Percentiles rank a stretch among this genome's conserved stretches.
Conservation (phyloP, 768 basidiomycete species). For the Omphalotus guepiniiformis region DNA sequence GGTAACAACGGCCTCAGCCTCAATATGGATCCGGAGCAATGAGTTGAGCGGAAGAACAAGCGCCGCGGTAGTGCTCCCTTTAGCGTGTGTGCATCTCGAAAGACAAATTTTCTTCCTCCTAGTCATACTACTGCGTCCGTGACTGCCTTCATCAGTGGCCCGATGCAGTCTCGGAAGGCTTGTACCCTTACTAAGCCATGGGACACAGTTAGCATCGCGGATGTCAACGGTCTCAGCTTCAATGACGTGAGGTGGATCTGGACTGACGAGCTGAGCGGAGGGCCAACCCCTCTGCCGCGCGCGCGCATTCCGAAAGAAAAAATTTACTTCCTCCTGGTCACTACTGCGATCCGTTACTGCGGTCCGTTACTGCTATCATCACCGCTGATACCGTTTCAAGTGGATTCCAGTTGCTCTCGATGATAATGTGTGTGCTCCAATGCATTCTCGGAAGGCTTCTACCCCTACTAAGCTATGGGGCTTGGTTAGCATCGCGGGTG, state of each 20-base stretch:
- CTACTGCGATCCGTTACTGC: too few relatives aligned
- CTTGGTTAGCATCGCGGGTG: constrained; percentile 17
- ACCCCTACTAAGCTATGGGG: constrained; percentile 24
- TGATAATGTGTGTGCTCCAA: constrained; percentile 21
- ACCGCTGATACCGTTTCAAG: constrained; percentile 27
- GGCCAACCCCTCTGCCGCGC: constrained; percentile 13
- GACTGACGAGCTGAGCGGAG: constrained; percentile 15
- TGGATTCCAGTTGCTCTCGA: too few relatives aligned
- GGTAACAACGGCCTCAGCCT: constrained; percentile 14
- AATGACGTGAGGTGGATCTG: constrained; percentile 25
- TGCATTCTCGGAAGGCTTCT: constrained; percentile 15
- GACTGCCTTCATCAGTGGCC: too few relatives aligned
- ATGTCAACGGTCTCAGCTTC: constrained; percentile 13
- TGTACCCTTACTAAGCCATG: too few relatives aligned
- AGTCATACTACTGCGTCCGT: constrained; percentile 19
- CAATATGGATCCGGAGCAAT: constrained; percentile 25
- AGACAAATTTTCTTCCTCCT: constrained; percentile 16
- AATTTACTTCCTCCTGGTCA: constrained; percentile 19
- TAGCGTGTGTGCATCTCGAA: constrained; percentile 24
- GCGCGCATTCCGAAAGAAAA: constrained; percentile 25
- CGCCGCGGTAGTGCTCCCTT: constrained; percentile 13
- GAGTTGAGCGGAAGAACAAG: constrained; percentile 12
- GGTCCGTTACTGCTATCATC: constrained; percentile 18
- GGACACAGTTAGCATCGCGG: constrained; percentile 20
- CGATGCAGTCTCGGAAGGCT: constrained; percentile 12